A percentile compares a stretch with the other conserved stretches of the same genome.
Evolutionary conservation across 2,329 filamentous ascomycete species (phyloP).

Genomic region (Pseudogymnoascus sp.): DNA sequence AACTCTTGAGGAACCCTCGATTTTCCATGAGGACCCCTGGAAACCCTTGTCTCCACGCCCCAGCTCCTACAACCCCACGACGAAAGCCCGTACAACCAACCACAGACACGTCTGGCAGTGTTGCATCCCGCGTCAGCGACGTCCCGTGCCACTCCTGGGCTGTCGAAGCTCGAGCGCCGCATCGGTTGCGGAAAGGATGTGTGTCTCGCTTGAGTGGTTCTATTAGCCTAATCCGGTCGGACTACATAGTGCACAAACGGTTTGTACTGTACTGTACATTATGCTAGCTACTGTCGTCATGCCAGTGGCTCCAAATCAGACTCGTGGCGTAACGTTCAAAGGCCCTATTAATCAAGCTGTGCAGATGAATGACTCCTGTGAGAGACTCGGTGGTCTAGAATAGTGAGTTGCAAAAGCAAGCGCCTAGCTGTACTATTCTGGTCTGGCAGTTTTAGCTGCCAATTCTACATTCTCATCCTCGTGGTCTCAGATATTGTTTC

Average conservation of each 20-base stretch:
- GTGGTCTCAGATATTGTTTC: neutral
- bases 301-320: slow-evolving; percentile 3
- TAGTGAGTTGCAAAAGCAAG: neutral
- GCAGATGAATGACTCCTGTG: neutral
- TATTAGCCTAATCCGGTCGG: neutral
- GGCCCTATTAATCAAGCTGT: neutral
- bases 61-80: neutral
- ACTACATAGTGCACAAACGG: neutral
- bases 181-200: neutral
- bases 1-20: neutral
- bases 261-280: slow-evolving; percentile 2
- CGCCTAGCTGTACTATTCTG: neutral
- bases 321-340: slow-evolving; percentile 2
- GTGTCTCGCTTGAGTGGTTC: neutral
- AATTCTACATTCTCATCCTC: neutral
- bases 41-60: neutral
- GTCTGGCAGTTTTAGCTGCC: neutral
- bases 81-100: neutral
- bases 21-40: neutral
- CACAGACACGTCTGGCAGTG: neutral
- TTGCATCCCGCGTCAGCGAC: neutral
- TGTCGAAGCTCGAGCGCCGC: neutral
- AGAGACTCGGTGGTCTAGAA: neutral
- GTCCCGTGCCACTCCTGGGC: neutral
- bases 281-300: neutral